Base-by-base conservation (phyloP, 2,329 filamentous ascomycete species). In the Aspergillus spinulosporus region DNA sequence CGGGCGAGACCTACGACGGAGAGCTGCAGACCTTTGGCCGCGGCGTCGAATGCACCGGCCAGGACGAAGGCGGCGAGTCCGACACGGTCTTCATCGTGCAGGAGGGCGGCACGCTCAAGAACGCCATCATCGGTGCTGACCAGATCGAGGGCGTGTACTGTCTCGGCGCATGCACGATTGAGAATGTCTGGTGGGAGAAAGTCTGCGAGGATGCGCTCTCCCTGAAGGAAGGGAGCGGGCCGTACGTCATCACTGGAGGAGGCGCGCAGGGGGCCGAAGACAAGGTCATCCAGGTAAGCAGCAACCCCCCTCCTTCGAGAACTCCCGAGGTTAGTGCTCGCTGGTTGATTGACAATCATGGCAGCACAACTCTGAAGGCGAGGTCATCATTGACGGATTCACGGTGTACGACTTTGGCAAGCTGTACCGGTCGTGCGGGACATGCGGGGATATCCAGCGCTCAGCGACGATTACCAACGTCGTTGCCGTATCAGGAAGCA, bases 21-120 rank as follows among this genome's bases (percentile, higher is more conserved):
- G 76, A 72, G 14, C 79, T 81, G 77, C 73, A 75, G 64, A 71
- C 72, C 45, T 81, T 71, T 66, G 80, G 76, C 58, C 77, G 79
- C 56, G 69, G 65, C 50, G 69, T 68, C 5, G 68, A 69, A 32
- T 80, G 77, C 66, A 64, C 63, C 15, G 77, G 39, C n/a, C 14
- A 79, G 58, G 61, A 59, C 28, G 78, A 80, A 59, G 76, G 76
- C 14, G 78, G 75, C 12, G 72, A 79, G 50, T 64, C 65, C 0
- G 74, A 74, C 49, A 69, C 73, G 4, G 71, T 76, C 53, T 74
- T 74, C 58, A 47, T 60, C n/a, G 60, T 73, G 26, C 58, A 72
- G 54, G 61, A 65, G 0, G 69, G 70, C 11, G 71, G 64, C 9
- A 66, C 67, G 4, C 64, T 72, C n/a, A 62, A 64, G 15, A 76